Evolutionary conservation across 2,329 filamentous ascomycete species (phyloP).

Genomic region (Venturia aucupariae): DNA sequence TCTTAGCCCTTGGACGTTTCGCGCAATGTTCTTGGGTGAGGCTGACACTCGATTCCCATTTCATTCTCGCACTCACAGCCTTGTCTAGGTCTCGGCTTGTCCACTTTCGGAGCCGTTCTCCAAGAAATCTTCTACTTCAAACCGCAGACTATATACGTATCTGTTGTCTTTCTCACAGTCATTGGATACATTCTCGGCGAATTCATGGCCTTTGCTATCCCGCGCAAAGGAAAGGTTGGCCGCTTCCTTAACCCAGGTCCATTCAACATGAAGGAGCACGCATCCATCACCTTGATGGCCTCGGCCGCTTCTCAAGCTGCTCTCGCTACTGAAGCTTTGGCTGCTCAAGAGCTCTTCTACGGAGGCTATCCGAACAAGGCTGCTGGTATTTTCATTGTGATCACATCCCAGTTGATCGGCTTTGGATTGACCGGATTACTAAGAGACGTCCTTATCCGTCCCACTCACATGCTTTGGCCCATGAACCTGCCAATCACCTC

Average conservation of each 20-base stretch:
- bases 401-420: conserved; percentile 17
- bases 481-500: conserved; percentile 16
- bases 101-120: conserved; percentile 23
- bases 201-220: conserved; percentile 29
- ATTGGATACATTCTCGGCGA: conserved; percentile 37
- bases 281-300: conserved; percentile 19
- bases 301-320: conserved; percentile 15
- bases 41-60: not conserved
- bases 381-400: conserved; percentile 15
- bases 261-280: conserved; percentile 31
- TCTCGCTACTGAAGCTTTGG: conserved; percentile 15
- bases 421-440: conserved; percentile 17
- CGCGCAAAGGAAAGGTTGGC: conserved; percentile 26
- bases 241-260: conserved; percentile 32
- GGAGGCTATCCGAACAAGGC: not conserved
- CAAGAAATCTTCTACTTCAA: conserved; percentile 41
- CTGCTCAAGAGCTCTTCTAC: conserved; percentile 17
- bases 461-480: conserved; percentile 17
- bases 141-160: conserved; percentile 37
- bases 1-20: conserved; percentile 15
- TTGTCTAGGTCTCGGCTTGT: conserved; percentile 13
- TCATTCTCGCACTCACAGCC: not conserved
- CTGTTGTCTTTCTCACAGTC: conserved; percentile 37
- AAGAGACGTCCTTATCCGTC: conserved; percentile 16
- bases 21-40: conserved; percentile 12